Base-by-base conservation (phyloP, 108 stramenopile species). In the Nitzschia sp. region DNA sequence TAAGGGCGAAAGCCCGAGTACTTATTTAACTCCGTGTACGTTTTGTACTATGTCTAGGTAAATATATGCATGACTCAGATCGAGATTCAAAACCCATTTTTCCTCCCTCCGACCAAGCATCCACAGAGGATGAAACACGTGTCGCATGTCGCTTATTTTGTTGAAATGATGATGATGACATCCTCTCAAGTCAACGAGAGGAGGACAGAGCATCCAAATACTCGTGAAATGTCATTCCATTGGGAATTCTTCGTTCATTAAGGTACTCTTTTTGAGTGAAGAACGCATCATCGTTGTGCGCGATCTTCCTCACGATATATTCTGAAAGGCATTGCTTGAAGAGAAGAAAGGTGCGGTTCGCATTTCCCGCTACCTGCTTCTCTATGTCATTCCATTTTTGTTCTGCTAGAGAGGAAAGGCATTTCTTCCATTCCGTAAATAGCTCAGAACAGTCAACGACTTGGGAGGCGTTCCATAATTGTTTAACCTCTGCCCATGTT, bases 101-200 rank as follows among this genome's bases (percentile, higher is more conserved):
- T n/a, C n/a, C n/a, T n/a, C n/a, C n/a, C n/a, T n/a, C n/a, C n/a
- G n/a, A n/a, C n/a, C n/a, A n/a, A n/a, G n/a, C n/a, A n/a, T n/a
- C n/a, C n/a, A n/a, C n/a, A n/a, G n/a, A n/a, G n/a, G n/a, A n/a
- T n/a, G n/a, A n/a, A n/a, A n/a, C n/a, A n/a, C 25, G 58, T 74
- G 30, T 66, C 46, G 33, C 71, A 77, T 22, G 16, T n/a, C 48
- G 8, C 19, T 36, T 75, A 65, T 58, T 35, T 63, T 48, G 78
- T 26, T 21, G 53, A 45, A 28, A 64, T 27, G 4, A 50, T 77
- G 85, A 82, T 85, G 48, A 80, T 82, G 68, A 87, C 85, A 11
- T 82, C 85, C 38, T 50, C 58, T 56, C 77, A 73, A 5, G 68
- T 67, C 27, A 29, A 58, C 22, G 70, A 25, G 4, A 15, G 36